These are phyloP conservation scores for Hypoxylon sp. DNA, from an alignment of 2,329 filamentous ascomycete genomes.

Conservation along the genomic window DNA sequence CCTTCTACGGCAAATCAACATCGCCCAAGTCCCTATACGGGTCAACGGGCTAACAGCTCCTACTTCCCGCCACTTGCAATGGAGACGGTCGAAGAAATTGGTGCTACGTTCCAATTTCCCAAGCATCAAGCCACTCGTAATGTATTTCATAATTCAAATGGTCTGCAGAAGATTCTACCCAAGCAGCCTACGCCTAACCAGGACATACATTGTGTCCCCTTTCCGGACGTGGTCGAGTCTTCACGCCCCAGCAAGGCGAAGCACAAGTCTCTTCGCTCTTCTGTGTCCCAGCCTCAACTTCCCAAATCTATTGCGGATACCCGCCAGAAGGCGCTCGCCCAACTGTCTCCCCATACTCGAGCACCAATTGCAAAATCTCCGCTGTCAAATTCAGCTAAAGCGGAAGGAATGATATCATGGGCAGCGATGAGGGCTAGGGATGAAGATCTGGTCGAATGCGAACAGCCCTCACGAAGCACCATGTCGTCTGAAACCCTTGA, in stretches of 20 bases:
- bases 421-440: neutral
- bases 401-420: neutral
- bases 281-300: slow-evolving; percentile 6
- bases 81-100: slow-evolving; percentile 34
- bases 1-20: neutral
- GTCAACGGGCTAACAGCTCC: neutral
- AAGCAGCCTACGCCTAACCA: neutral
- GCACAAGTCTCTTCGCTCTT: slow-evolving; percentile 2
- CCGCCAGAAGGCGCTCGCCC: slow-evolving; percentile 22
- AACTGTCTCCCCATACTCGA: slow-evolving; percentile 11
- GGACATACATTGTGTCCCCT: slow-evolving; percentile 1
- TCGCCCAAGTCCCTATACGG: neutral
- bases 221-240: slow-evolving; percentile 5
- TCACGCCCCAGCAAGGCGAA: neutral
- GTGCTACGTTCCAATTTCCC: slow-evolving; percentile 34
- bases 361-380: neutral
- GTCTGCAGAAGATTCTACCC: neutral
- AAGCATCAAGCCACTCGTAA: slow-evolving; percentile 27
- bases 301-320: slow-evolving; percentile 24
- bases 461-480: neutral
- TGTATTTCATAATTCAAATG: neutral
- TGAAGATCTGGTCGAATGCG: neutral
- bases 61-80: slow-evolving; percentile 30
- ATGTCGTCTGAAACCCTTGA: neutral
- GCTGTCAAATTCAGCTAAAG: neutral